Evolutionary conservation across 352 stramenopile species (phyloP), one percentile per base, ranked within the genome.

Genomic region (Globisporangium paddicum): DNA sequence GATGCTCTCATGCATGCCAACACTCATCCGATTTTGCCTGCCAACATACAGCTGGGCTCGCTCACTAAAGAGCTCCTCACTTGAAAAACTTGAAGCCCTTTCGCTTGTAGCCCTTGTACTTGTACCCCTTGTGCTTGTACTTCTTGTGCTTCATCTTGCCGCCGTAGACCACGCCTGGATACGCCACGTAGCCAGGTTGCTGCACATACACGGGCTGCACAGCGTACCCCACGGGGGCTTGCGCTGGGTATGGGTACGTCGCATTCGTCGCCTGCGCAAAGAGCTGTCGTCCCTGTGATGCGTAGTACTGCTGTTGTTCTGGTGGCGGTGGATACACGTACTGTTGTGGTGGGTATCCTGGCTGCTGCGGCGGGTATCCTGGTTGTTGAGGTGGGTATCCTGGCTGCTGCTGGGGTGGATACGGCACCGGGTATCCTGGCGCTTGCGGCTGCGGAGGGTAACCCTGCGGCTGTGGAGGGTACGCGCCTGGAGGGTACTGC

Each of bases 211-310:
- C 46, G 13, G 35, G 64, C 53, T 67, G 69, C 44, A 66, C 46
- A 3, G 70, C 64, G 60, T 86, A 86, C 28, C 46, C 65, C 35
- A 59, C 32, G 11, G 41, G 48, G 53, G 51, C 35, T n/a, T 69
- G 61, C 11, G 73, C 53, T 47, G 55, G 42, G 26, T 63, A 55
- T 14, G 57, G 47, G 58, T 82, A 79, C 19, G 42, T 49, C 8
- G 59, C 59, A 5, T 44, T 61, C 10, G 77, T 87, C 7, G 78
- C 81, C 60, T 90, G 78, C 10, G 78, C 78, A 49, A 89, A 90
- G 44, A 90, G 73, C 55, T 80, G 75, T n/a, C 78, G 69, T 8
- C 78, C 77, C 57, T 90, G 81, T 1, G 73, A 71, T 25, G 81
- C 81, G 44, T 90, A 89, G 53, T 88, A 89, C 21, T 72, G 71